These are phyloP conservation scores for Dictyophora rubrovolvata DNA, from an alignment of 768 basidiomycete species.

Conservation along the genomic window DNA sequence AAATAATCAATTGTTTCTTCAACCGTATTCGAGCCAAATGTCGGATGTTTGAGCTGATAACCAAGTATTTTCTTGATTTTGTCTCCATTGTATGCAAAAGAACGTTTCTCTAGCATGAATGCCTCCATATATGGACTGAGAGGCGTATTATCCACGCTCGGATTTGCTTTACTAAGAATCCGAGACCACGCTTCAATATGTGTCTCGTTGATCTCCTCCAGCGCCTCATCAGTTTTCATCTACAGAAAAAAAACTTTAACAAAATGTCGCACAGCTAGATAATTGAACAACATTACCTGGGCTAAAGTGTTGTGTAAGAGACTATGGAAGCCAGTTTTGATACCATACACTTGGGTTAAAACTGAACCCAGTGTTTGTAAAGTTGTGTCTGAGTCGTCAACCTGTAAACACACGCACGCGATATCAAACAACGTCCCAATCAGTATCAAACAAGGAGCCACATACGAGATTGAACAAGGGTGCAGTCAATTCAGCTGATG, in stretches of 20 bases:
- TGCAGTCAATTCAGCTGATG: slow-evolving; percentile 42
- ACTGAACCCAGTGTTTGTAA: slow-evolving; percentile 54
- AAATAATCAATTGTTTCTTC: slow-evolving; percentile 70
- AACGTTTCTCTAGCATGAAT: slow-evolving; percentile 58
- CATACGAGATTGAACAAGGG: slow-evolving; percentile 77
- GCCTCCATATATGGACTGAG: slow-evolving; percentile 74
- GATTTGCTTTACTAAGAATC: slow-evolving; percentile 63
- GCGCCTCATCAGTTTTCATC: slow-evolving; percentile 56
- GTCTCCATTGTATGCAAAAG: slow-evolving; percentile 53
- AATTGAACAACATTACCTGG: slow-evolving; percentile 36
- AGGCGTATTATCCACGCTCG: slow-evolving; percentile 61
- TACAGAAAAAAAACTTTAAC: slow-evolving; percentile 17
- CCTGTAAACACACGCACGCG: slow-evolving; percentile 27
- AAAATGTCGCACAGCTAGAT: not conserved
- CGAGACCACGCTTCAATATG: slow-evolving; percentile 77
- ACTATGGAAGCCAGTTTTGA: slow-evolving; percentile 73
- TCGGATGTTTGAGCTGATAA: slow-evolving; percentile 53
- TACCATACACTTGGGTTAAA: slow-evolving; percentile 64
- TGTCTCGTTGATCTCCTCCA: slow-evolving; percentile 78
- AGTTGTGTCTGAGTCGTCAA: slow-evolving; percentile 68
- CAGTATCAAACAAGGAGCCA: slow-evolving; percentile 5
- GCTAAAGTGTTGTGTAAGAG: slow-evolving; percentile 55
- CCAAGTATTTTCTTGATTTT: slow-evolving; percentile 70
- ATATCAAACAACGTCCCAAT: slow-evolving; percentile 6
- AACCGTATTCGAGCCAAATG: slow-evolving; percentile 50